These are phyloP conservation scores for Cercospora sojina DNA, from an alignment of 2,329 filamentous ascomycete genomes.

Conservation along the genomic window DNA sequence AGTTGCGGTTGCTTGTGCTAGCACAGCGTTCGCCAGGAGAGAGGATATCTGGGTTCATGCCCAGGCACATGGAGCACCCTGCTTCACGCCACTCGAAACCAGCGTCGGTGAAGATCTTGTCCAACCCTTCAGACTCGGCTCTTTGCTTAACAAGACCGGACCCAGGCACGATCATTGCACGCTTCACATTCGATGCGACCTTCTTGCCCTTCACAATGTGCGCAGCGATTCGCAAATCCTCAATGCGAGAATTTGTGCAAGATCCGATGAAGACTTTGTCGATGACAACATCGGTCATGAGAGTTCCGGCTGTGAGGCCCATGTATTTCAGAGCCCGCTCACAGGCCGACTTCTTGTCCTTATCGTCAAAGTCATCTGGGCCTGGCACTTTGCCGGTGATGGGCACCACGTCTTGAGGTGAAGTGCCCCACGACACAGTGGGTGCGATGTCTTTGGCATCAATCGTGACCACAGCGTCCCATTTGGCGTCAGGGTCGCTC, in stretches of 20 bases:
- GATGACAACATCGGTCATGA: conserved; percentile 84
- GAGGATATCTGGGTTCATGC: conserved; percentile 98
- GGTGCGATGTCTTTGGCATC: conserved; percentile 90
- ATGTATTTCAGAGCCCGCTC: conserved; percentile 90
- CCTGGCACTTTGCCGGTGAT: conserved; percentile 90
- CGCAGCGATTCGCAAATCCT: conserved; percentile 87
- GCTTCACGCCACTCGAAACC: conserved; percentile 98
- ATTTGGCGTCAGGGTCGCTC: conserved; percentile 85
- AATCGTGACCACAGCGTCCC: conserved; percentile 84
- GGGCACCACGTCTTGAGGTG: conserved; percentile 91
- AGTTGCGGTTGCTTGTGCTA: conserved; percentile 94
- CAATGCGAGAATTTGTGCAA: conserved; percentile 95
- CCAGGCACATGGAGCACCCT: conserved; percentile 97
- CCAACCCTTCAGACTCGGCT: conserved; percentile 86
- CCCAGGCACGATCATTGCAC: conserved; percentile 93
- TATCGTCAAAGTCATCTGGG: conserved; percentile 79
- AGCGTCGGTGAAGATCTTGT: conserved; percentile 86
- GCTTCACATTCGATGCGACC: conserved; percentile 83
- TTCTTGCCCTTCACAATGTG: conserved; percentile 83
- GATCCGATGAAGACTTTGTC: conserved; percentile 99
- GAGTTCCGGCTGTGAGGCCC: conserved; percentile 82
- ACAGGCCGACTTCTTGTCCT: conserved; percentile 76
- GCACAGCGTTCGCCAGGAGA: conserved; percentile 90
- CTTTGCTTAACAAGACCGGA: conserved; percentile 91
- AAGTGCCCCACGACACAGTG: conserved; percentile 95